These are phyloP conservation scores for Eimeria mitis DNA, from an alignment of 169 alveolate species.

Conservation along the genomic window DNA sequence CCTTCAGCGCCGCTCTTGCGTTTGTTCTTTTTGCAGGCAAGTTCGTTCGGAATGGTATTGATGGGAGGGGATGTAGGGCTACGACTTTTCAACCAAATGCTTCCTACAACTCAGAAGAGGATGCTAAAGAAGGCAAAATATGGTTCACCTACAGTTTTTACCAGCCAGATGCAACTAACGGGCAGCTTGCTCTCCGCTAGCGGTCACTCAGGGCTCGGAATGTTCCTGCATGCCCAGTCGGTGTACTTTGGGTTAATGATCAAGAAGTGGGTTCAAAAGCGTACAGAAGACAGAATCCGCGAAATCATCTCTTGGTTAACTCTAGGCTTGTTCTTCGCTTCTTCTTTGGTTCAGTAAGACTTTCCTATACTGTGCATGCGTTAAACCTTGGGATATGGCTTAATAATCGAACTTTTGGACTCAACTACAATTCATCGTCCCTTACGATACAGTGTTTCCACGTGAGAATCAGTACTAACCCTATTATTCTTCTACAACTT, in stretches of 20 bases:
- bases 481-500: background rate
- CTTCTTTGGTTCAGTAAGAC: slow-evolving; percentile 57
- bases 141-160: slow-evolving; percentile 69
- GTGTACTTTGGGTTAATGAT: slow-evolving; percentile 70
- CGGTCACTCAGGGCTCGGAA: slow-evolving; percentile 60
- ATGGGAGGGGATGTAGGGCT: slow-evolving; percentile 70
- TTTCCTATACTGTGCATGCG: background rate
- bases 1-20: background rate
- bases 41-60: slow-evolving; percentile 63
- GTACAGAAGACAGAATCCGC: slow-evolving; percentile 24
- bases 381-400: background rate
- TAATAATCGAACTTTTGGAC: background rate
- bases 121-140: slow-evolving; percentile 61
- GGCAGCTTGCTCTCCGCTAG: slow-evolving; percentile 69
- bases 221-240: slow-evolving; percentile 71
- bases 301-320: slow-evolving; percentile 76
- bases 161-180: slow-evolving; percentile 70
- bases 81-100: slow-evolving; percentile 54
- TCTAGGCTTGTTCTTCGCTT: slow-evolving; percentile 51
- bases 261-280: slow-evolving; percentile 27
- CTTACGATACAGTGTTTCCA: background rate
- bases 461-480: no score
- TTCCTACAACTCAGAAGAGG: slow-evolving; percentile 47
- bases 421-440: background rate
- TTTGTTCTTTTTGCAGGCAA: slow-evolving; percentile 16